A percentile compares a stretch with the other conserved stretches of the same genome.
phyloP scores from a whole-genome alignment of 148 eudicot species.

The Vaccinium vitisidaea region DNA sequence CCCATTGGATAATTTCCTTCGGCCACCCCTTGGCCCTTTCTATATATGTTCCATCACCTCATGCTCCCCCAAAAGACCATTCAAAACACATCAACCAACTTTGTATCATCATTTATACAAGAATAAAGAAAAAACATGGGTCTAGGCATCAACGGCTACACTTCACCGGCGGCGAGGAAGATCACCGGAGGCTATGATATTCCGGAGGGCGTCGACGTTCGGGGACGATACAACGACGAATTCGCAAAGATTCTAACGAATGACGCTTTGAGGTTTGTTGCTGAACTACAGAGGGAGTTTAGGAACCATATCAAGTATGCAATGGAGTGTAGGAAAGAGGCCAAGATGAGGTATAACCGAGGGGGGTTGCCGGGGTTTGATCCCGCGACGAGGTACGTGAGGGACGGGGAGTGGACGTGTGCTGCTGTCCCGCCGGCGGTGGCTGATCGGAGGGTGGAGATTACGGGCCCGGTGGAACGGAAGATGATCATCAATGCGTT shows the following conservation, averaged over 20 bases:
- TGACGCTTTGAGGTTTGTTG: conserved; percentile 67
- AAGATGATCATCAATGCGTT: conserved; percentile 91
- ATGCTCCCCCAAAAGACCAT: background rate
- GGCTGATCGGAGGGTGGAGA: conserved; percentile 80
- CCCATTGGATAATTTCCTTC: background rate
- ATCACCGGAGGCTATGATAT: conserved; percentile 32
- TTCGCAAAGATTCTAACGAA: conserved; percentile 49
- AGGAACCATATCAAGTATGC: conserved; percentile 62
- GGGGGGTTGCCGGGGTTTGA: conserved; percentile 65
- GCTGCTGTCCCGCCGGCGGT: conserved; percentile 55
- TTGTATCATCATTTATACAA: background rate
- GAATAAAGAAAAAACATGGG: conserved; percentile 18
- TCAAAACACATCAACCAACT: background rate
- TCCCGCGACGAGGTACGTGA: conserved; percentile 54
- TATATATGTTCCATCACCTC: background rate
- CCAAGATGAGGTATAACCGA: conserved; percentile 46
- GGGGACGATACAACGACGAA: conserved; percentile 57
- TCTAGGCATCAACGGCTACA: conserved; percentile 19
- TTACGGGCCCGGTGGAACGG: conserved; percentile 85
- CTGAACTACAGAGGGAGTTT: conserved; percentile 66
- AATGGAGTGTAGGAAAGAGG: conserved; percentile 67
- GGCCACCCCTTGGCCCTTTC: background rate
- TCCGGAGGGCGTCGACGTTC: conserved; percentile 61
- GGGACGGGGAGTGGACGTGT: conserved; percentile 78
- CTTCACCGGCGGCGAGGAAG: conserved; percentile 13